phyloP scores from a whole-genome alignment of 768 basidiomycete genomes.

The Hebeloma cylindrosporum region DNA sequence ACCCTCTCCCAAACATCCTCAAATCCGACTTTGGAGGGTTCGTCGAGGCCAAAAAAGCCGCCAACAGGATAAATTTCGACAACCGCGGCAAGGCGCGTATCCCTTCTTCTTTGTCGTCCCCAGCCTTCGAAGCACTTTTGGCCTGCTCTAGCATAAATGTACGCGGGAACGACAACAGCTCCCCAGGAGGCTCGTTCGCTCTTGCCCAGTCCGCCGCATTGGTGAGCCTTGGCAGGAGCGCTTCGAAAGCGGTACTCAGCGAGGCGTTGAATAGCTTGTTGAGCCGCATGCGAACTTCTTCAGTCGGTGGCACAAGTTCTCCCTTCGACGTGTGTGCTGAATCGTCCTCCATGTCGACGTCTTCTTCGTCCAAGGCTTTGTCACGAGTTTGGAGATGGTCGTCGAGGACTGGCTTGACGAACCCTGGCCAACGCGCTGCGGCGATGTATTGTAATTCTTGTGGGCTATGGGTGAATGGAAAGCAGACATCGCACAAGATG shows the following conservation, averaged over 20 bases:
- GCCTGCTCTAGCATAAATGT: too few relatives aligned
- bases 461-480: conserved; percentile 63
- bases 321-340: conserved; percentile 14
- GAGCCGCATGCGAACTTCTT: conserved; percentile 67
- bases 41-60: conserved; percentile 79
- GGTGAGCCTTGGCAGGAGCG: conserved; percentile 66
- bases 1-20: conserved; percentile 77
- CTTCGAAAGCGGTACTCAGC: conserved; percentile 60
- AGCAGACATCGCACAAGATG: conserved; percentile 59
- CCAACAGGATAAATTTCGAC: conserved; percentile 74
- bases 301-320: conserved; percentile 40
- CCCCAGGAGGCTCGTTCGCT: conserved; percentile 45
- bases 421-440: conserved; percentile 79
- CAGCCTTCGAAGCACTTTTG: not conserved
- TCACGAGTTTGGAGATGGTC: conserved; percentile 32
- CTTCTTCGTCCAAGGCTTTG: conserved; percentile 26
- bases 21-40: conserved; percentile 82
- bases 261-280: conserved; percentile 61
- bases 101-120: conserved; percentile 13
- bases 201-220: conserved; percentile 64
- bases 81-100: conserved; percentile 54
- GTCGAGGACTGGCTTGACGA: conserved; percentile 66
- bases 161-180: conserved; percentile 36
- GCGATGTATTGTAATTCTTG: conserved; percentile 74
- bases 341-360: conserved; percentile 10